Base-by-base conservation (phyloP, 164 flowering plant genomes). In the Piper betle region DNA sequence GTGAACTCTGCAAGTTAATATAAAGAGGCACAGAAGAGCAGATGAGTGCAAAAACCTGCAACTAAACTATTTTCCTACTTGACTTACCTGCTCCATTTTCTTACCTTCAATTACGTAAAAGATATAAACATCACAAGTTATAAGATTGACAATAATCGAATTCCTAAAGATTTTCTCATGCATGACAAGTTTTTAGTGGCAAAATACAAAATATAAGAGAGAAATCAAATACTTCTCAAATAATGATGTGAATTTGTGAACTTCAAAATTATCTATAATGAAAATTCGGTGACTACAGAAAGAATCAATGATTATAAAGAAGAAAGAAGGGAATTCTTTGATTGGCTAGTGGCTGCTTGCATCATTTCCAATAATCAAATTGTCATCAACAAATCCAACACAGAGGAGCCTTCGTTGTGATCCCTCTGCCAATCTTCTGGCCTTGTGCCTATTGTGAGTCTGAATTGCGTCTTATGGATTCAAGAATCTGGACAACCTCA, bases 401-500 rank as follows among this genome's bases (percentile, higher is more conserved):
- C 1, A 25, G n/a, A n/a, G 59, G 8, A 42, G 5, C 3, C 15
- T 17, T 58, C 39, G 39, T 40, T n/a, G 8, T 11, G 61, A 12
- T 8, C 39, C 33, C 33, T 25, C 69, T 15, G 25, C 12, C 16
- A 2, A 54, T 13, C 58, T 16, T 39, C 39, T 39, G 39, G n/a
- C 17, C 61, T 72, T 37, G 33, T 25, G 33, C 16, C 39, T 55
- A 33, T 16, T 11, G 69, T 58, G 73, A 73, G 62, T 65, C 87
- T 53, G 58, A 65, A 67, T 81, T 86, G 58, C 79, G 71, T 74
- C 91, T 79, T 17, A 94, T 81, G 57, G 97, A 81, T 71, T 94
- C 99, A 19, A 94, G 91, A 68, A 91, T 79, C 77, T 91, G 96
- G 67, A 91, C 92, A 66, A 83, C 97, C 77, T 91, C 99, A 43